Evolutionary conservation across 2,329 filamentous ascomycete species (phyloP).

Genomic region (Colletotrichum echinochloae): DNA sequence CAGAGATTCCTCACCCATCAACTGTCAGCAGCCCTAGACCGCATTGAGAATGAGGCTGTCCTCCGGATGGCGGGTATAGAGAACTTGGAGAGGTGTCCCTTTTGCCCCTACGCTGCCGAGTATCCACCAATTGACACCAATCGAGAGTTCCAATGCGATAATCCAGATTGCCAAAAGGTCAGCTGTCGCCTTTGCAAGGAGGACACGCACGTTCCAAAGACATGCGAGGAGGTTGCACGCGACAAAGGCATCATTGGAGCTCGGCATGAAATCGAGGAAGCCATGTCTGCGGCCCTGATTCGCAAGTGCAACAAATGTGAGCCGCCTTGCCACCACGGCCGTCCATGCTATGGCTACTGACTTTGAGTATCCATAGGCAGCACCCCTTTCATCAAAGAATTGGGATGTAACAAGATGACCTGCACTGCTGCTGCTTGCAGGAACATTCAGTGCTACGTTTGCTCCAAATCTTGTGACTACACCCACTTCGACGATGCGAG

Average conservation of each 20-base stretch:
- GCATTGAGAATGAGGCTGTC: constrained; percentile 77
- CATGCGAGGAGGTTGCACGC: constrained; percentile 74
- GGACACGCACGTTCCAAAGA: constrained; percentile 77
- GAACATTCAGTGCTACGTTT: constrained; percentile 76
- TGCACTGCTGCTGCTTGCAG: constrained; percentile 69
- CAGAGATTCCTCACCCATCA: constrained; percentile 68
- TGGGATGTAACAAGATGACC: constrained; percentile 86
- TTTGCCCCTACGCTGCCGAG: constrained; percentile 84
- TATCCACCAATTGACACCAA: constrained; percentile 75
- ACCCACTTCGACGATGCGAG: constrained; percentile 73
- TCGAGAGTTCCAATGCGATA: constrained; percentile 79
- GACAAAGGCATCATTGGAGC: constrained; percentile 70
- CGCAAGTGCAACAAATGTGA: constrained; percentile 77
- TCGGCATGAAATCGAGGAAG: constrained; percentile 81
- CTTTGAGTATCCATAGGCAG: constrained; percentile 55
- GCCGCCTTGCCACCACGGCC: constrained; percentile 27
- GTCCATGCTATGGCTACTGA: constrained; percentile 29
- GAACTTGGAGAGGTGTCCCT: constrained; percentile 81
- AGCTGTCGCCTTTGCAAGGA: constrained; percentile 77
- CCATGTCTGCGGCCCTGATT: constrained; percentile 84
- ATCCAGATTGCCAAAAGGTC: constrained; percentile 70
- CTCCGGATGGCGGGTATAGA: constrained; percentile 78
- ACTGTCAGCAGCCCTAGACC: constrained; percentile 71
- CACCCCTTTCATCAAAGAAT: constrained; percentile 82
- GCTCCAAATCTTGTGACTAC: constrained; percentile 75